Evolutionary conservation across 2,329 filamentous ascomycete genomes (phyloP).

Genomic region (Lasiodiplodia gonubiensis): DNA sequence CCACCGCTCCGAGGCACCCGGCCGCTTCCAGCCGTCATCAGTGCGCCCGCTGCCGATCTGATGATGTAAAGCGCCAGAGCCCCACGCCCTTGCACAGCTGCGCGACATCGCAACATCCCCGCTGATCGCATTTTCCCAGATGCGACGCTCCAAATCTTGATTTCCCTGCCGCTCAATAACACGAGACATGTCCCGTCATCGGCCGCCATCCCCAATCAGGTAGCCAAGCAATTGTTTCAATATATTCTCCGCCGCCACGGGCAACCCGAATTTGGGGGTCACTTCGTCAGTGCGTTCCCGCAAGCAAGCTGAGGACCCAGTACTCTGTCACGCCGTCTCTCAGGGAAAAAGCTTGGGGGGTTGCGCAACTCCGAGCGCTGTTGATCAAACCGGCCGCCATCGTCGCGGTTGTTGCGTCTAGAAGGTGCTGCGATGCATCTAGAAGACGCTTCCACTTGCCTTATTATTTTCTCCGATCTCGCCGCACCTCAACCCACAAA

Average conservation of each 20-base stretch:
- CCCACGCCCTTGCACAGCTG: too few relatives aligned
- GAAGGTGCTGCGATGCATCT: not conserved
- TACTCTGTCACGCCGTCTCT: not conserved
- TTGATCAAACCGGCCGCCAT: not conserved
- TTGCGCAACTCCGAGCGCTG: not conserved
- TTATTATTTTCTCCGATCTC: too few relatives aligned
- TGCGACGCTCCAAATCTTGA: not conserved
- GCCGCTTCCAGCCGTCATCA: not conserved
- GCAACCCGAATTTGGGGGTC: not conserved
- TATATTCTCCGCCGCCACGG: constrained; percentile 8
- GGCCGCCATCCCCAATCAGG: constrained; percentile 1
- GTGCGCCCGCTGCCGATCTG: not conserved
- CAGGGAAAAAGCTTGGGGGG: not conserved
- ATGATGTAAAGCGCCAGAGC: not conserved
- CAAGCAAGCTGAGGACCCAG: not conserved
- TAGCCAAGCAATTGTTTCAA: not conserved
- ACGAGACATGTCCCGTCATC: not conserved
- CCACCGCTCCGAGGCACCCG: not conserved
- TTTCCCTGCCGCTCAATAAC: not conserved
- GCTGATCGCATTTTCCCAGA: constrained; percentile 18
- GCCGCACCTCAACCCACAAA: too few relatives aligned
- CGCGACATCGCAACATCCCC: constrained; percentile 3
- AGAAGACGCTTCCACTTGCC: not conserved
- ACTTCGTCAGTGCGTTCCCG: not conserved
- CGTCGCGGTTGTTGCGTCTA: not conserved